Evolutionary conservation across 352 stramenopile genomes (phyloP), one percentile per base, ranked within the genome.

Genomic region (Globisporangium mamillatum): DNA sequence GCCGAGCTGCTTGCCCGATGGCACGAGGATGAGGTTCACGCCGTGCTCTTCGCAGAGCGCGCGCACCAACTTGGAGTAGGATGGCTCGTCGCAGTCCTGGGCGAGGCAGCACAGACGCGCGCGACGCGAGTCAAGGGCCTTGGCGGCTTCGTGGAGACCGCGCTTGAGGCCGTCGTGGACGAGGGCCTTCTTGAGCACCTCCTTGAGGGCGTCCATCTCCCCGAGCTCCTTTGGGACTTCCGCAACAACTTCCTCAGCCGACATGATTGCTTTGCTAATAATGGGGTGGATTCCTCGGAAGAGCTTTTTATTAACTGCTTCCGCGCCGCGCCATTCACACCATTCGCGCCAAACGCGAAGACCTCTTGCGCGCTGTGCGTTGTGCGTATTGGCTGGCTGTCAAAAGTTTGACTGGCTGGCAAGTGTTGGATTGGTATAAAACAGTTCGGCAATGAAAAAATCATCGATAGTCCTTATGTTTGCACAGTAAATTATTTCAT

Each of bases 61-160:
- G 74, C 97, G 96, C 74, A 99, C 97, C 74, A 99, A 92, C 88
- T 99, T 99, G 78, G 95, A 98, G 96, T 99, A 99, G 81, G 98
- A 98, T 58, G 97, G 96, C 80, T 99, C 98, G 81, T 99, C 98
- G 90, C 98, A 99, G 89, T 99, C 97, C 84, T 99, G 98, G 70
- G 98, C 93, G 56, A 99, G 93, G 83, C 96, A 99, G 91, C 98
- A 99, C 58, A 99, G 90, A 74, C 97, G 96, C 52, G 98, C 98
- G 64, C 96, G 94, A 75, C 95, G 94, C 63, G 96, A 97, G 83
- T 99, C 98, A 70, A 99, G 93, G 34, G 96, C 98, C 93, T 99
- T 99, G 75, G 95, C 96, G 73, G 96, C 98, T 88, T 99, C 97
- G 80, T 99, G 98, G 68, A 99, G 93, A 61, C 98, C 98, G 76